Evolutionary conservation across 176 grass and related monocot genomes (phyloP), one percentile per base, ranked within the genome.

Genomic region (Aechmea fasciata): DNA sequence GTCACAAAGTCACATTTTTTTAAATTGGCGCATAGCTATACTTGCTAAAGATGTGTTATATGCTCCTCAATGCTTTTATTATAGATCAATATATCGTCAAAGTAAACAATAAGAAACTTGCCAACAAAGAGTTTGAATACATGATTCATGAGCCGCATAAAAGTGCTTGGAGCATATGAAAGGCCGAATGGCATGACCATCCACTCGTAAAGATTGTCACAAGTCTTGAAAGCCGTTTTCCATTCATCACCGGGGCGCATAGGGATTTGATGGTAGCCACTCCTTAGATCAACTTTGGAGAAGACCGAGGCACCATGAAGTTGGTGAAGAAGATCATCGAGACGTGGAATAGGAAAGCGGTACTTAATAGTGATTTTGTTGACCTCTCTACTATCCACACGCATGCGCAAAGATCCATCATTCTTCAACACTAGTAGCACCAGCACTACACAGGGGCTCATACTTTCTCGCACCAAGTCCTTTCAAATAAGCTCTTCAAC

Each of bases 221-320:
- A 50, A 23, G 26, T 75, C n/a, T 55, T 55, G 52, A 55, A 55
- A 10, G 57, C 53, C 3, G 57, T 75, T 10, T 75, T 75, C 72
- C 29, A 75, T 10, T 74, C 28, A 14, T 74, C 72, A 10, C 26
- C 41, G 0, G 52, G 25, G 9, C 65, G 63, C 6, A 75, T 75
- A 14, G 41, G 2, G 2, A 75, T 50, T 50, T 75, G 13, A 65
- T 65, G 57, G 63, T 75, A 75, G 1, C 14, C 41, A 51, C 59
- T 75, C n/a, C 52, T 74, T 4, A 74, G 55, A 11, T 74, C 71
- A 63, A 65, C 50, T 50, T 75, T 65, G 48, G 72, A 75, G 28
- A 75, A 75, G 14, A 75, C 10, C 8, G 47, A 49, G 29, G 13
- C 22, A 63, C 72, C 57, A 50, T 25, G 49, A 1, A 74, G 14